Evolutionary conservation across 805 yeast genomes (phyloP), one percentile per base, ranked within the genome.

Genomic region (Wickerhamiella kurtzmanii): DNA sequence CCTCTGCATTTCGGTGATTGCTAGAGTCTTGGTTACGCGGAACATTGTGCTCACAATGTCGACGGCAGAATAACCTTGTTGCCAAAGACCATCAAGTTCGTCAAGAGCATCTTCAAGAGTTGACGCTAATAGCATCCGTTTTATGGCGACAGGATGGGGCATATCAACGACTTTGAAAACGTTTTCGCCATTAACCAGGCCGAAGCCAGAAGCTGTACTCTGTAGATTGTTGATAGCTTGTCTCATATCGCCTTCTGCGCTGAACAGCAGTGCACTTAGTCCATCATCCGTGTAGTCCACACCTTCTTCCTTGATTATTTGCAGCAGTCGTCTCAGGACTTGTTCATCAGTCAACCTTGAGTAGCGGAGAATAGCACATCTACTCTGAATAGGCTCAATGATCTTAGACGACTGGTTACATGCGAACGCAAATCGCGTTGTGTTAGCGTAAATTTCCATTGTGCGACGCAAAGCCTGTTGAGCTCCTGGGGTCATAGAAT

Each of bases 221-320:
- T 92, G 98, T 49, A 92, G 63, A 64, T 92, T 92, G 60, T 92
- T 92, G 43, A 92, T 75, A 0, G 97, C 98, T 64, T 92, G 98
- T 63, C 98, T 78, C 98, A 92, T 89, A 61, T 92, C 98, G 50
- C 98, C 98, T 60, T 92, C 98, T 0, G 96, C 94, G 0, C 96
- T 81, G 66, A 92, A 92, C 15, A 92, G 78, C 49, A 92, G 72
- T 0, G 98, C 97, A 54, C 86, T 86, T 35, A 92, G 65, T 0
- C 98, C 98, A 62, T 86, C 96, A 51, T 86, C 83, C 16, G 88
- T 77, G 63, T 76, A 83, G 58, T 85, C 70, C 13, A 89, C 82
- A 40, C 77, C 62, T 62, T 92, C 97, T 2, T 64, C 57, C 53
- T 79, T 71, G 41, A 79, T 73, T 19, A 92, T 74, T 56, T 84